Evolutionary conservation across 257 asterid species (phyloP), one percentile per base, ranked within the genome.

Genomic region (Leptodermis oblonga): DNA sequence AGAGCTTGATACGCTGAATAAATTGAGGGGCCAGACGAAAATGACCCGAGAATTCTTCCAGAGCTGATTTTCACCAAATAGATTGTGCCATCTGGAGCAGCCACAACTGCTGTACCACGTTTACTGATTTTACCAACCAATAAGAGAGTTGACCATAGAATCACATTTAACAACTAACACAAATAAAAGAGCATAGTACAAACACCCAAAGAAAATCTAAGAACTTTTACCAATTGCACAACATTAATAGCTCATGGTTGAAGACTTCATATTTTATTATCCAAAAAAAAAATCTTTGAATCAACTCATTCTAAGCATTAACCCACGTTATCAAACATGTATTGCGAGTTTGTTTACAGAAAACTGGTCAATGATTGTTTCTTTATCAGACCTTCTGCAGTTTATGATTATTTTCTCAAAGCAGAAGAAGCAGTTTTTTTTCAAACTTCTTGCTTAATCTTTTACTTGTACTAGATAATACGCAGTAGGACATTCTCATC

Each of bases 1-100:
- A 81, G 79, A 60, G 80, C 80, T 62, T 85, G 92, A 71, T 78
- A 88, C 4, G 93, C 88, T 66, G 96, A 85, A 75, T 92, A 89
- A 71, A 87, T 89, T 15, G 98, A 69, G n/a, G 88, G 74, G 45
- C 96, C 98, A 20, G 96, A 89, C 7, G 92, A 79, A 72, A 92
- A 92, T 31, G 98, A 88, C 92, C 92, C 83, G 54, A 82, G 70
- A 49, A 82, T 63, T 71, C 82, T 73, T 72, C 88, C 88, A 4
- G 98, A 81, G 42, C 80, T 82, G 68, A 67, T 67, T 73, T 87
- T 90, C 69, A 89, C 81, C 9, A 85, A 72, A 67, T 86, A 81
- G n/a, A 92, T 76, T 0, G 82, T 89, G 70, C 98, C 98, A 86
- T 92, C 96, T 39, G 92, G 96, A 69, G 96, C 87, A 73, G 86